Percentiles rank a stretch among this genome's conserved stretches.
Evolutionary conservation across 139 green algal genomes (phyloP).

Genomic region (Coelastrella sp.): DNA sequence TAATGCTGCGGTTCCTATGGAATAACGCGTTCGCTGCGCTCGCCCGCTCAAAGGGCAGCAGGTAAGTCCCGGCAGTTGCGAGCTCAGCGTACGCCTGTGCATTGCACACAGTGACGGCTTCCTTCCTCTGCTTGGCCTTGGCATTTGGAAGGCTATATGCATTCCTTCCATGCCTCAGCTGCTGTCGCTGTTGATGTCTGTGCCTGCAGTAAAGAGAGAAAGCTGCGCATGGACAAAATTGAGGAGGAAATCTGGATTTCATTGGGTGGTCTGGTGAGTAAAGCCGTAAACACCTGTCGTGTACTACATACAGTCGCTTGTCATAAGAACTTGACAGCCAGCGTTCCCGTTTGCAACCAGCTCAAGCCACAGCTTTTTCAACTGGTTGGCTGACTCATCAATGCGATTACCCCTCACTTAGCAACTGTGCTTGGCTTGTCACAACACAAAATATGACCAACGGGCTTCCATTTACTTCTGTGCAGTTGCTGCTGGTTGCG

Average conservation of each 20-base stretch:
- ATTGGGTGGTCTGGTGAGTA: constrained; percentile 37
- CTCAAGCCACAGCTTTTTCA: background rate
- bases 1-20: constrained; percentile 40
- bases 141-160: background rate
- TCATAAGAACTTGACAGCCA: background rate
- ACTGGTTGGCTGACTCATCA: background rate
- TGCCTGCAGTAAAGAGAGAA: constrained; percentile 33
- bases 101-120: too few relatives aligned
- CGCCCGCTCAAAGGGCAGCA: background rate
- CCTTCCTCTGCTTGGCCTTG: background rate
- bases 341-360: background rate
- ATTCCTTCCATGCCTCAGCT: background rate
- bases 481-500: constrained; percentile 15
- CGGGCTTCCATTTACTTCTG: background rate
- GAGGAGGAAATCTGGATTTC: constrained; percentile 45
- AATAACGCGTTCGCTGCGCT: constrained; percentile 10
- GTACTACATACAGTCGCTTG: background rate
- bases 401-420: background rate
- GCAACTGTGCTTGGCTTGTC: background rate
- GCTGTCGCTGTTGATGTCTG: background rate
- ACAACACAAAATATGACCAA: too few relatives aligned
- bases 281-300: background rate
- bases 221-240: constrained; percentile 34
- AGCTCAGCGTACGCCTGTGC: background rate
- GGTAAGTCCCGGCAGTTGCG: constrained; percentile 8